phyloP scores from a whole-genome alignment of 2,329 filamentous ascomycete species.

The Grosmannia huntii region DNA sequence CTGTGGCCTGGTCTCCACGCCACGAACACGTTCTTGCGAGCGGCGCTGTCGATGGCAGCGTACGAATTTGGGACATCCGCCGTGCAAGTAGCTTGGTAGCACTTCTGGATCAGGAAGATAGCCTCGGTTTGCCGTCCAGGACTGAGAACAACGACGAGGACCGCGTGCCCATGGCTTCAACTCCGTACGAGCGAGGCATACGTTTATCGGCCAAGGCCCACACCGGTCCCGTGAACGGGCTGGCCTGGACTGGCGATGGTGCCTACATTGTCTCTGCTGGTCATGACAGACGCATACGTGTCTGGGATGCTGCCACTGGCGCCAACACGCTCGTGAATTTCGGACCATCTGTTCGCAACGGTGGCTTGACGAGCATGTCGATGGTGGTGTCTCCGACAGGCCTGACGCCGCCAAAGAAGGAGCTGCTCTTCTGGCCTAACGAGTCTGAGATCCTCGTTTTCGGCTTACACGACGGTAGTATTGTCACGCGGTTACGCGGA shows the following conservation, averaged over 20 bases:
- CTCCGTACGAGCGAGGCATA: constrained; percentile 16
- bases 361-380: constrained; percentile 44
- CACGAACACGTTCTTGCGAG: constrained; percentile 70
- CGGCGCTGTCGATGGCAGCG: constrained; percentile 71
- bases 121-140: constrained; percentile 44
- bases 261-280: constrained; percentile 65
- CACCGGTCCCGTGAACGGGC: constrained; percentile 67
- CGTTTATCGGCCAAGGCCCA: constrained; percentile 54
- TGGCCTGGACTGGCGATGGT: constrained; percentile 75
- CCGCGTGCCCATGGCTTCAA: background rate
- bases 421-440: constrained; percentile 72
- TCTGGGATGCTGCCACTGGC: constrained; percentile 73
- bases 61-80: constrained; percentile 79
- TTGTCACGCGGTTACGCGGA: constrained; percentile 58
- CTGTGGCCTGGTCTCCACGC: constrained; percentile 69
- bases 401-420: constrained; percentile 40
- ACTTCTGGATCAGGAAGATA: constrained; percentile 73
- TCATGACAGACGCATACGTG: constrained; percentile 70
- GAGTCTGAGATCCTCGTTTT: constrained; percentile 68
- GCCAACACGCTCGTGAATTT: constrained; percentile 85
- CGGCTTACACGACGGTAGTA: constrained; percentile 62
- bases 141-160: constrained; percentile 14
- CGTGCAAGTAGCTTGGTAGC: constrained; percentile 65
- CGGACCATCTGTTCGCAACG: constrained; percentile 68
- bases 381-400: constrained; percentile 52